Conservation (phyloP, 495 filamentous ascomycete species). For the Trypethelium eluteriae region DNA sequence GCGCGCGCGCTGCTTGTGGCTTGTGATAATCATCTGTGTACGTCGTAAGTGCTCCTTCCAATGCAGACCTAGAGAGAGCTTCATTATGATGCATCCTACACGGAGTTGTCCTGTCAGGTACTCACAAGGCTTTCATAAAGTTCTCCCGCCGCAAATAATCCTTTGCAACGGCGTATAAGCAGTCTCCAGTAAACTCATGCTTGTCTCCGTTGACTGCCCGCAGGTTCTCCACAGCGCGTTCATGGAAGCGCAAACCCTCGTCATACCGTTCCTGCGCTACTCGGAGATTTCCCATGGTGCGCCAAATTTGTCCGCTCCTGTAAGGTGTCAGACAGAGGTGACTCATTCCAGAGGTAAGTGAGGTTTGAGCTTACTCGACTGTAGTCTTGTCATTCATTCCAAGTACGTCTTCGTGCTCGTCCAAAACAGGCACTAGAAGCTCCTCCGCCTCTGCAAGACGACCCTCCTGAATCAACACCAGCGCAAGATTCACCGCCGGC, state of each 20-base stretch:
- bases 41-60: conserved; percentile 5
- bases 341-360: neutral
- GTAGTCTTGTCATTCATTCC: conserved; percentile 6
- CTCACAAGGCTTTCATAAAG: neutral
- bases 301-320: conserved; percentile 11
- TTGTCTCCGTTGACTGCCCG: conserved; percentile 2
- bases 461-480: conserved; percentile 5
- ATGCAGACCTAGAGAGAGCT: neutral
- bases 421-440: conserved; percentile 4
- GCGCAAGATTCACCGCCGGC: conserved; percentile 1
- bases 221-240: conserved; percentile 2
- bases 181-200: conserved; percentile 8
- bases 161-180: neutral
- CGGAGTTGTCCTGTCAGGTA: neutral
- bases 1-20: neutral
- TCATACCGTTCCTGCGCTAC: conserved; percentile 3
- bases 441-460: neutral
- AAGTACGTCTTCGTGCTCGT: neutral
- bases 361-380: neutral
- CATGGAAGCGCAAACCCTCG: conserved; percentile 1
- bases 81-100: neutral
- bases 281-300: conserved; percentile 3
- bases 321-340: neutral
- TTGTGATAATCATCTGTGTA: conserved; percentile 7
- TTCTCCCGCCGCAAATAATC: neutral